Conservation (phyloP, 139 green algal species). For the Desmodesmus armatus region DNA sequence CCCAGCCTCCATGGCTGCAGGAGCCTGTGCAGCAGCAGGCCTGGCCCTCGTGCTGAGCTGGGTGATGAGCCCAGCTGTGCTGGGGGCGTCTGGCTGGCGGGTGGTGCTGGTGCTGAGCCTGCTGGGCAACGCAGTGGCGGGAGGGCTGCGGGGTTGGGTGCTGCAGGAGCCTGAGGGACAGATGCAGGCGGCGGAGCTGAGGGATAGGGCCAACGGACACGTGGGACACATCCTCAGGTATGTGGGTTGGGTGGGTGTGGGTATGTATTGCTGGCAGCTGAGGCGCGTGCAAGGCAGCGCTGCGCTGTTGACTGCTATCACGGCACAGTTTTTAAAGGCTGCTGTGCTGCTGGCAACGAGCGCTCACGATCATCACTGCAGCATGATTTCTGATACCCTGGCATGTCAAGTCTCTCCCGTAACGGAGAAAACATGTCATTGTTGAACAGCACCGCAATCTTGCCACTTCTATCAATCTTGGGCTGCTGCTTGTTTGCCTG, state of each 20-base stretch:
- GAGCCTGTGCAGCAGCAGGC: background rate
- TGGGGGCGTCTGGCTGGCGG: slow-evolving; percentile 29
- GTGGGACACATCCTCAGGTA: slow-evolving; percentile 30
- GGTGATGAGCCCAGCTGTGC: background rate
- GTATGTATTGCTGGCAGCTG: too few relatives aligned
- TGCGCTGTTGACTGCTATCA: too few relatives aligned
- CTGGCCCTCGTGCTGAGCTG: background rate
- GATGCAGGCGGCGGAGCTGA: slow-evolving; percentile 6
- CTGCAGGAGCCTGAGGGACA: slow-evolving; percentile 31
- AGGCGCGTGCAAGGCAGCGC: too few relatives aligned
- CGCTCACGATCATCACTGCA: too few relatives aligned
- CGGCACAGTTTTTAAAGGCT: too few relatives aligned
- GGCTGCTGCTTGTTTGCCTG: too few relatives aligned
- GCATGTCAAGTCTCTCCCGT: too few relatives aligned
- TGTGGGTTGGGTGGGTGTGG: too few relatives aligned
- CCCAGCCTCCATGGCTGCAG: background rate
- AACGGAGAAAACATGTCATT: too few relatives aligned
- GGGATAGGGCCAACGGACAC: slow-evolving; percentile 9
- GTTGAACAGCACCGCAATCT: background rate
- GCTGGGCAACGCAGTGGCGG: background rate
- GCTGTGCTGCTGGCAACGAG: too few relatives aligned
- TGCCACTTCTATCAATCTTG: too few relatives aligned
- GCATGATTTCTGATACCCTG: too few relatives aligned
- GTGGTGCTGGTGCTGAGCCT: slow-evolving; percentile 3
- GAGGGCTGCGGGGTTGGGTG: background rate